A percentile compares a stretch with the other conserved stretches of the same genome.
phyloP scores from a whole-genome alignment of 805 yeast genomes.

The Clavispora fructus region DNA sequence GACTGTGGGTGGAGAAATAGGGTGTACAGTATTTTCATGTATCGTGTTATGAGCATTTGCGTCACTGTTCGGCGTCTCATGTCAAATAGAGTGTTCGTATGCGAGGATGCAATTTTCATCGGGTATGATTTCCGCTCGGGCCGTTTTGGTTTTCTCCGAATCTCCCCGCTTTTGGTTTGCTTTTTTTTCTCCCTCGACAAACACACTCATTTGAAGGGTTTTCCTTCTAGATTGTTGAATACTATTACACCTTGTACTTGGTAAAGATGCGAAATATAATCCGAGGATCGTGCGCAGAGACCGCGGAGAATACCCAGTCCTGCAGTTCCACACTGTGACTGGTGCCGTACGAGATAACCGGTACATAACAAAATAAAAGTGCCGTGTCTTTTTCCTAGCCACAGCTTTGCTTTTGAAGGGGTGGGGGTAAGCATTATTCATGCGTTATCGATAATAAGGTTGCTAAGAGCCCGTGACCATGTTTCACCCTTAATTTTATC shows the following conservation, averaged over 20 bases:
- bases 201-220: no score
- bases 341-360: constrained; percentile 1
- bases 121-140: not conserved
- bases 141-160: no score
- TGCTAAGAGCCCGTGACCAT: not conserved
- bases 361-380: not conserved
- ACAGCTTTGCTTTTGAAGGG: not conserved
- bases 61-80: not conserved
- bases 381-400: not conserved
- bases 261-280: no score
- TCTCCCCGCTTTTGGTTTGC: not conserved
- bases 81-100: not conserved
- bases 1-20: not conserved
- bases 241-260: no score
- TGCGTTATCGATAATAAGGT: not conserved
- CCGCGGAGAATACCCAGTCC: not conserved
- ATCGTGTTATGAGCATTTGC: not conserved
- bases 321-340: not conserved
- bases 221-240: no score
- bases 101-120: not conserved
- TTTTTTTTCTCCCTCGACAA: not conserved
- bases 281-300: not conserved
- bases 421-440: not conserved
- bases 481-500: not conserved
- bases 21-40: not conserved